Evolutionary conservation across 768 basidiomycete species (phyloP), one percentile per base, ranked within the genome.

Genomic region (Suillus americanus): DNA sequence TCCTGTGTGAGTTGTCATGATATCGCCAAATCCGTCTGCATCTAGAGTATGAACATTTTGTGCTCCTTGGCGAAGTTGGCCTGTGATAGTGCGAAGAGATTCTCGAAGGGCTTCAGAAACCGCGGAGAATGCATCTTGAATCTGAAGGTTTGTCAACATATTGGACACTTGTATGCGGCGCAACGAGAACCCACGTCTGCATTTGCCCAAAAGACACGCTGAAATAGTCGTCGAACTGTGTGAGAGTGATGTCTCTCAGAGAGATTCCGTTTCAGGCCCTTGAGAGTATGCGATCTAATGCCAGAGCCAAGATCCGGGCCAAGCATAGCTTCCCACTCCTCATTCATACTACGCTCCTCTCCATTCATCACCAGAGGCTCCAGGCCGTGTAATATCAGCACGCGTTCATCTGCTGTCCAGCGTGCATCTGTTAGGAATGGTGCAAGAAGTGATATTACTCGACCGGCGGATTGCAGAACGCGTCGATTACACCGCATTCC

Each of bases 351-450:
- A 10, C 61, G 60, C n/a, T 74, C 75, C 45, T 79, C 75, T 8
- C 74, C 79, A 40, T 77, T 77, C n/a, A 76, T 69, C 23, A 89
- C 78, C 51, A 96, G 73, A 33, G 89, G 88, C 61, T 90, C 86
- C 28, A 97, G 77, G 0, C 85, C 88, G 48, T 83, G 79, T 53
- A 92, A 71, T 10, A 97, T 83, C 13, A 88, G 66, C 1, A 87
- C 81, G 69, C 86, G 86, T 69, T 96, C 92, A 10, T 83, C 75
- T 0, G 79, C 67, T 1, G 82, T 85, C 89, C 91, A 91, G 20
- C 75, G 67, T 48, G 68, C 28, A 6, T 76, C 72, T 33, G 79
- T 72, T 23, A 82, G 64, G 66, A 86, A 68, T 20, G 83, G 75
- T 40, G 78, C 68, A 18, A 82, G 72, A 55, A 87, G 73, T 9